Evolutionary conservation across 2,329 filamentous ascomycete species (phyloP).

Genomic region (Alternaria gansuensis): DNA sequence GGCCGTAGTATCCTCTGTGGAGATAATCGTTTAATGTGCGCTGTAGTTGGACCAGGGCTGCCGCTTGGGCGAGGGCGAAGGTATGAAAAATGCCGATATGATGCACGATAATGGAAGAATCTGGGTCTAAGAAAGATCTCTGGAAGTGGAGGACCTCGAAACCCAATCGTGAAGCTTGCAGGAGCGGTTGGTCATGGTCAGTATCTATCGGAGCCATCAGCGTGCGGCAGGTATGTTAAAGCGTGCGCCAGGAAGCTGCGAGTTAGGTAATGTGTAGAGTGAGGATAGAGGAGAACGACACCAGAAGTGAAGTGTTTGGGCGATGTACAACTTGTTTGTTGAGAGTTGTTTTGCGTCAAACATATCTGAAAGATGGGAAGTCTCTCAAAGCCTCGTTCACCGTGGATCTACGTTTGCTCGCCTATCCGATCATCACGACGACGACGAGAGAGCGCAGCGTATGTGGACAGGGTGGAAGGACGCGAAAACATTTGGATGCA

Average conservation of each 20-base stretch:
- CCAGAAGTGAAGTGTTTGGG: not conserved
- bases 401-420: conserved; percentile 8
- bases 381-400: conserved; percentile 1
- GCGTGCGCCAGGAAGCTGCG: not conserved
- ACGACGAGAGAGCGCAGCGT: not conserved
- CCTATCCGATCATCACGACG: not conserved
- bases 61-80: conserved; percentile 1
- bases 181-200: not conserved
- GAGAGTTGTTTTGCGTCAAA: conserved; percentile 5
- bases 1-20: conserved; percentile 4
- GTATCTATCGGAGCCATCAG: not conserved
- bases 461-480: not conserved
- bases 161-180: not conserved
- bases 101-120: not conserved
- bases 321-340: conserved; percentile 1
- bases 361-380: not conserved
- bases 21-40: not conserved
- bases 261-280: not conserved
- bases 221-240: conserved; percentile 1
- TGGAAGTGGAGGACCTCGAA: conserved; percentile 4
- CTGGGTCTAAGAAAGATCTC: not conserved
- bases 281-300: not conserved
- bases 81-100: conserved; percentile 11
- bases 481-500: not conserved
- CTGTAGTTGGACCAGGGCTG: not conserved